Base-by-base conservation (phyloP, 2,329 filamentous ascomycete genomes). In the Biscogniauxia marginata region DNA sequence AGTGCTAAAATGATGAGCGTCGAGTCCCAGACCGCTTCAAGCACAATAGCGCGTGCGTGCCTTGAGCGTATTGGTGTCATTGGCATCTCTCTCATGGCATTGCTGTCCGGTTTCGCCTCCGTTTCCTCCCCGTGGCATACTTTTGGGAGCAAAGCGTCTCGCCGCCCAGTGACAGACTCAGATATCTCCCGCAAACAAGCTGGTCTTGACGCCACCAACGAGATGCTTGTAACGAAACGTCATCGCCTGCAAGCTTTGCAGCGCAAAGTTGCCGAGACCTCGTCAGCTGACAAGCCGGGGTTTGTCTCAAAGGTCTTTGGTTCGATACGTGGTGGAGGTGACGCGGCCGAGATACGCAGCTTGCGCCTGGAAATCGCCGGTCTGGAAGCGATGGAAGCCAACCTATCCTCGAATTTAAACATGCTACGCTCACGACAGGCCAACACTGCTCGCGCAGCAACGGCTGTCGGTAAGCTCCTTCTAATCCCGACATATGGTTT, bases 21-120 rank as follows among this genome's bases (percentile, higher is more conserved):
- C 70, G 74, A 53, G 69, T 75, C 60, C 68, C 74, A 54, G 71
- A 73, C 51, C 64, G 77, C 18, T 64, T 70, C 54, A 64, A 73
- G 63, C 60, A 70, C 71, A 1, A 65, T 84, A 49, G 77, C 77
- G 16, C 74, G 80, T 46, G 84, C 80, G 7, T 87, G 84, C 61
- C 74, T 88, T 34, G 84, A 87, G 70, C 75, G 91, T 46, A 86
- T 96, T 22, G 91, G 91, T 11, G 87, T 96, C 44, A 91, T 96
- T 60, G 91, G 91, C 3, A 91, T 95, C 54, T 87, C 88, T 49
- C 75, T 95, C 52, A 96, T 96, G 90, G 91, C 91, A 16, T 81
- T 93, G 13, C 77, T 96, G n/a, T 91, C 91, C 6, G 91, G 91
- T 0, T 96, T 96, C 66, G 91, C 91, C 5, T 90, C 90, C n/a